phyloP scores from a whole-genome alignment of 2,329 filamentous ascomycete species.

The Aspergillus amoenus region DNA sequence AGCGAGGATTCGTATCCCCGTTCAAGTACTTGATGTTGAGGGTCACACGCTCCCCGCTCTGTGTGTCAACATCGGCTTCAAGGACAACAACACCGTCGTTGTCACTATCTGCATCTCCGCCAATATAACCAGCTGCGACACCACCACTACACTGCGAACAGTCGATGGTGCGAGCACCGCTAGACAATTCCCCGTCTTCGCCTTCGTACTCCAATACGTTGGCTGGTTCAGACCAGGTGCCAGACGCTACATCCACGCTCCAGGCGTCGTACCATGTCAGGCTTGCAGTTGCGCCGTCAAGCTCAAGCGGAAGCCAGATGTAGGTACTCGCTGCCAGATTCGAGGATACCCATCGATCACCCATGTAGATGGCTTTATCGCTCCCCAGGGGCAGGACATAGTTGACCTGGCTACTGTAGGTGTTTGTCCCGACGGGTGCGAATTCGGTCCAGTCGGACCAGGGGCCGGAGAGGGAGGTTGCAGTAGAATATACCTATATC shows the following conservation, averaged over 20 bases:
- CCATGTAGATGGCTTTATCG: slow-evolving; percentile 52
- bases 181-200: background rate
- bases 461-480: slow-evolving; percentile 55
- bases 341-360: slow-evolving; percentile 64
- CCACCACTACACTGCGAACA: slow-evolving; percentile 44
- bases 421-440: slow-evolving; percentile 54
- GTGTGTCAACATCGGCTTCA: slow-evolving; percentile 40
- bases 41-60: slow-evolving; percentile 49
- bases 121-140: slow-evolving; percentile 58
- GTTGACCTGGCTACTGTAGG: slow-evolving; percentile 61
- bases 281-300: slow-evolving; percentile 4
- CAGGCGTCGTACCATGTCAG: background rate
- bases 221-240: background rate
- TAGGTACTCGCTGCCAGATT: slow-evolving; percentile 64
- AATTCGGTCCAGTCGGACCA: slow-evolving; percentile 64
- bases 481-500: slow-evolving; percentile 50
- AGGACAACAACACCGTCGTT: slow-evolving; percentile 51
- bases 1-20: slow-evolving; percentile 54
- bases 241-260: background rate
- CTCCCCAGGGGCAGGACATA: slow-evolving; percentile 48
- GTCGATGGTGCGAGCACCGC: slow-evolving; percentile 46
- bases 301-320: slow-evolving; percentile 60
- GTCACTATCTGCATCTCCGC: slow-evolving; percentile 37
- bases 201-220: background rate
- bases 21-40: slow-evolving; percentile 58